Evolutionary conservation across 2,329 filamentous ascomycete genomes (phyloP), one percentile per base, ranked within the genome.

Genomic region (Lachnellula suecica): DNA sequence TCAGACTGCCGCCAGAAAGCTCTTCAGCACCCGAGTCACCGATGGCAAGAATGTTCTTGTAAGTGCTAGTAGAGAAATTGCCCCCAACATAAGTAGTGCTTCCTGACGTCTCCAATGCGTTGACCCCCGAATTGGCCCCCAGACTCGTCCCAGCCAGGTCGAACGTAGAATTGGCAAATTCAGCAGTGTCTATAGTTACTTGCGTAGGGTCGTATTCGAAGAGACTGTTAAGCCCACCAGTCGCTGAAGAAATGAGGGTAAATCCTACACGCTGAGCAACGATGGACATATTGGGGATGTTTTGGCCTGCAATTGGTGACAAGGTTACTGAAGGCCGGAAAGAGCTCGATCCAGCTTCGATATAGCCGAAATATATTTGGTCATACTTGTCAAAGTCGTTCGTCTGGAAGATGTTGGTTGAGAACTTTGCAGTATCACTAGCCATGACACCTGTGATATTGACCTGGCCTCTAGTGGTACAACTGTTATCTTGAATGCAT

Each of bases 361-460:
- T 84, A 59, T 84, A 84, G 43, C 92, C 94, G 59, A 87, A 88
- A 71, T 91, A 96, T 53, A 99, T 85, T 61, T 89, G 85, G 67
- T 99, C 94, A 66, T 96, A 97, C 71, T 99, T 99, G 75, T 97
- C 93, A 69, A 87, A 95, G 68, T 95, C 82, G 72, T 99, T 99
- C 17, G 92, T 96, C 71, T 99, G 94, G 67, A 82, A 95, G 7
- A 97, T 74, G 0, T 81, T 79, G 1, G 78, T 82, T 24, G 82
- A 78, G 52, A 85, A 77, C 4, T 81, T 57, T 62, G 70, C 66
- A 51, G 72, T 64, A 66, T 77, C 64, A 60, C 75, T 72, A 2
- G 83, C 80, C 75, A 94, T 84, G 22, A 78, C 79, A 29, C 85
- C 89, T 1, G 88, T 93, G 47, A 99, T 78, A 60, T 91, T 91